Evolutionary conservation across 2,329 filamentous ascomycete species (phyloP).

Genomic region (Xylaria hypoxylon): DNA sequence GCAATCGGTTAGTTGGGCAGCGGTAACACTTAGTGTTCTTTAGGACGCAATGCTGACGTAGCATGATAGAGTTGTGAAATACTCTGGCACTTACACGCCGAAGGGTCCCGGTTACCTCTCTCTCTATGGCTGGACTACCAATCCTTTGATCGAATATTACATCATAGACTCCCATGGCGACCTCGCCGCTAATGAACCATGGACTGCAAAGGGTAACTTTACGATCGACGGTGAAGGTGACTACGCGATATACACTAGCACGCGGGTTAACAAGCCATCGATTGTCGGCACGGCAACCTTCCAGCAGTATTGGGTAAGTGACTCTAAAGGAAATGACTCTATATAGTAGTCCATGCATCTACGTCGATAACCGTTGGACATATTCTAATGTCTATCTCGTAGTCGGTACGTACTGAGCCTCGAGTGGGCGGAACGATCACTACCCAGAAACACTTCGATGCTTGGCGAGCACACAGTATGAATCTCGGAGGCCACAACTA

Average conservation of each 20-base stretch:
- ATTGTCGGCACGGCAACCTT: slow-evolving; percentile 67
- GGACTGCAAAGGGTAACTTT: slow-evolving; percentile 62
- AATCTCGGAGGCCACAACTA: slow-evolving; percentile 64
- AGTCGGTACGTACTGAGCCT: slow-evolving; percentile 60
- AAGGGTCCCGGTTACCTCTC: slow-evolving; percentile 61
- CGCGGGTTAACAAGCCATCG: slow-evolving; percentile 62
- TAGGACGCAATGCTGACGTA: slow-evolving; percentile 10
- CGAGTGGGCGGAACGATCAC: slow-evolving; percentile 65
- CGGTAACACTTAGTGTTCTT: not conserved
- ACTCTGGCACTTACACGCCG: slow-evolving; percentile 53
- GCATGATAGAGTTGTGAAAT: slow-evolving; percentile 50
- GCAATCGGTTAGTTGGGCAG: slow-evolving; percentile 55
- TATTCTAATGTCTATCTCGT: slow-evolving; percentile 3
- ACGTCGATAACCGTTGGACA: no score
- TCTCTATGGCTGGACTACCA: slow-evolving; percentile 64
- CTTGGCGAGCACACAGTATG: slow-evolving; percentile 63
- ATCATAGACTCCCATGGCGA: slow-evolving; percentile 65
- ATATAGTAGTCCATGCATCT: not conserved
- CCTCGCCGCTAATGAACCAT: slow-evolving; percentile 61
- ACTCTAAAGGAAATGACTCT: not conserved
- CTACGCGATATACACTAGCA: slow-evolving; percentile 64
- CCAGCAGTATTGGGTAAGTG: slow-evolving; percentile 60
- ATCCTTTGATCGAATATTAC: slow-evolving; percentile 64
- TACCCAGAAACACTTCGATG: slow-evolving; percentile 64
- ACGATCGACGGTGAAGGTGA: slow-evolving; percentile 60